These are phyloP conservation scores for Paramecium sonneborni DNA, from an alignment of 73 alveolate species.

Conservation along the genomic window DNA sequence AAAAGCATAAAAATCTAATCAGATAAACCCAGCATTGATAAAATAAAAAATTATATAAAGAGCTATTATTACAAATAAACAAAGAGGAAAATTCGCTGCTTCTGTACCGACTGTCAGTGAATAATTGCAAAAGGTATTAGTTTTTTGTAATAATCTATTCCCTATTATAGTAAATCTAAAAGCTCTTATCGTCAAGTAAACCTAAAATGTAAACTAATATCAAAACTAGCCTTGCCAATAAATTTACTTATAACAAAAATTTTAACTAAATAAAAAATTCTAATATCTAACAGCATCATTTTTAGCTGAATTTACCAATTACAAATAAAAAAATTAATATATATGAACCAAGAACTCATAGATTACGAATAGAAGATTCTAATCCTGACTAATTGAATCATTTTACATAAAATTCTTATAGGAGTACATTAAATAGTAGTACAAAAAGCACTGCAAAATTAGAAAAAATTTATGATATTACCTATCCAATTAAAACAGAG, in stretches of 20 bases:
- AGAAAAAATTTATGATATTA: background rate
- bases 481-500: background rate
- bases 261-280: background rate
- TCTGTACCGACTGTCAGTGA: constrained; percentile 35
- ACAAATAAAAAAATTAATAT: background rate
- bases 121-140: constrained; percentile 36
- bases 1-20: background rate
- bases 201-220: background rate
- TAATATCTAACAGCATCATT: background rate
- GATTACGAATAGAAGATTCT: constrained; percentile 47
- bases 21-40: background rate
- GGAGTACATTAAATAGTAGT: constrained; percentile 46
- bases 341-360: background rate
- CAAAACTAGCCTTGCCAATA: background rate
- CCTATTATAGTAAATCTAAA: constrained; percentile 36
- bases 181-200: constrained; percentile 30
- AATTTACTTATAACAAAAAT: background rate
- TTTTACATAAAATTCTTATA: background rate
- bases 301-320: background rate
- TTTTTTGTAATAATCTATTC: background rate
- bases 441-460: constrained; percentile 21
- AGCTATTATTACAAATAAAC: background rate
- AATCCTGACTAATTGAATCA: background rate
- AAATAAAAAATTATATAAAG: background rate
- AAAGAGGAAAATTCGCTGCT: background rate